These are phyloP conservation scores for Sapria himalayana DNA, from an alignment of 345 rosid genomes.

Conservation along the genomic window DNA sequence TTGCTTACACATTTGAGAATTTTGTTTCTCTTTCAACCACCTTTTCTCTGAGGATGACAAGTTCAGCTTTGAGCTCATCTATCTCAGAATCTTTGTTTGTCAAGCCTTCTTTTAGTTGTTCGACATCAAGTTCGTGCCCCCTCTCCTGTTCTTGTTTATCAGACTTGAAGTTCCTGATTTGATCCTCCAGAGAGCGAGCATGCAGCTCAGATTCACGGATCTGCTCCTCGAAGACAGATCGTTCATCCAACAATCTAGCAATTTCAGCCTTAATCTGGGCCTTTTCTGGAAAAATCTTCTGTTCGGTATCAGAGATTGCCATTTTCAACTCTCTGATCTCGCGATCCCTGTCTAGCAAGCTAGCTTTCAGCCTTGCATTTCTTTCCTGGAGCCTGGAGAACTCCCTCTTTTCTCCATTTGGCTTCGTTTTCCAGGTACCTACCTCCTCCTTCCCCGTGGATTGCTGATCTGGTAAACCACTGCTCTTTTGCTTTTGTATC, in stretches of 20 bases:
- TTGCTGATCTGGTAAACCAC: constrained; percentile 21
- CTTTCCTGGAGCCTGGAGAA: constrained; percentile 41
- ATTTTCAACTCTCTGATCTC: constrained; percentile 38
- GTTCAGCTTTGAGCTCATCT: constrained; percentile 15
- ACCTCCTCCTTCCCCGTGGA: constrained; percentile 31
- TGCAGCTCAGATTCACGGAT: constrained; percentile 41
- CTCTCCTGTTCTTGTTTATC: constrained; percentile 25
- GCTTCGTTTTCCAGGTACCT: constrained; percentile 23
- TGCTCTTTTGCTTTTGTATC: constrained; percentile 22
- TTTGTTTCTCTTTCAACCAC: constrained; percentile 16
- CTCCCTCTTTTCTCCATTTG: constrained; percentile 29
- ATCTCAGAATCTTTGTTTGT: constrained; percentile 19
- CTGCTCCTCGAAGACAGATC: constrained; percentile 20
- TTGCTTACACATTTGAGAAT: constrained; percentile 26
- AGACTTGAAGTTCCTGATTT: constrained; percentile 23
- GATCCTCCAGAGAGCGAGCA: constrained; percentile 43
- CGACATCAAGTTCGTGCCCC: constrained; percentile 15
- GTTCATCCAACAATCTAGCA: constrained; percentile 28
- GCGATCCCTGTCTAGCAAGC: constrained; percentile 46
- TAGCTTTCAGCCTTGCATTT: constrained; percentile 24
- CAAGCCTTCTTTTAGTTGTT: constrained; percentile 24
- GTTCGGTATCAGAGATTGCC: constrained; percentile 39
- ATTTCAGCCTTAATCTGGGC: constrained; percentile 41
- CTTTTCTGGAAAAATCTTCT: constrained; percentile 46
- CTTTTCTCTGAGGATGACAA: constrained; percentile 16